These are phyloP conservation scores for Zasmidium citrigriseum DNA, from an alignment of 2,329 filamentous ascomycete species.

Conservation along the genomic window DNA sequence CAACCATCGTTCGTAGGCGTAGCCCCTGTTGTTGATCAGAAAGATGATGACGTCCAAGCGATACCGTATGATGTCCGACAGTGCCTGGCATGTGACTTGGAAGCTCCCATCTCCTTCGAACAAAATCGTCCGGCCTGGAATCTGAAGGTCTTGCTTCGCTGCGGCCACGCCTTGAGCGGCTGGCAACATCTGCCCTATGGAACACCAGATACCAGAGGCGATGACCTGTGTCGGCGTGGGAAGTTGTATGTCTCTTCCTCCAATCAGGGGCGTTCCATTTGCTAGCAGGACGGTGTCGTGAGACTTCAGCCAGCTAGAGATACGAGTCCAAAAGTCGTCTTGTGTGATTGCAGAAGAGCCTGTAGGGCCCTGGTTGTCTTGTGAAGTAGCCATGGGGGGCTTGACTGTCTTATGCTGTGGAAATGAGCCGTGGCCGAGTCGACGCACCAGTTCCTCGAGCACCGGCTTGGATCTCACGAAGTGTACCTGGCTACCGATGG, in stretches of 20 bases:
- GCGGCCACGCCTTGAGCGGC: slow-evolving; percentile 71
- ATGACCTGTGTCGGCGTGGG: slow-evolving; percentile 72
- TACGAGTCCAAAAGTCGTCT: slow-evolving; percentile 9
- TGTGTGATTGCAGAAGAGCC: slow-evolving; percentile 2
- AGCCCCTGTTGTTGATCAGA: slow-evolving; percentile 48
- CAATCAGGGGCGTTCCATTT: slow-evolving; percentile 86
- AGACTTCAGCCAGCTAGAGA: slow-evolving; percentile 5
- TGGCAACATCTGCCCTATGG: slow-evolving; percentile 66
- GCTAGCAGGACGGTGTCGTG: slow-evolving; percentile 81
- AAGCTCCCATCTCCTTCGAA: slow-evolving; percentile 45
- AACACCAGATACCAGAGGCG: slow-evolving; percentile 74
- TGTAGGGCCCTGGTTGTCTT: neutral
- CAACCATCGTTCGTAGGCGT: slow-evolving; percentile 50
- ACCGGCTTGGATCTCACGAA: slow-evolving; percentile 22
- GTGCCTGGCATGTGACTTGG: slow-evolving; percentile 60
- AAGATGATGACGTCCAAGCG: slow-evolving; percentile 42
- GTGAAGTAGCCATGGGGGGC: neutral
- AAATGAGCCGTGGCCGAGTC: too few species aligned
- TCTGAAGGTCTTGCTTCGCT: slow-evolving; percentile 63
- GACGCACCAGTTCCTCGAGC: neutral
- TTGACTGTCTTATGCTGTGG: slow-evolving; percentile 2
- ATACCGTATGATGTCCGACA: slow-evolving; percentile 61
- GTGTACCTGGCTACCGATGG: slow-evolving; percentile 34
- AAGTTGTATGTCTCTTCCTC: slow-evolving; percentile 82
- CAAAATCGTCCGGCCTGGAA: slow-evolving; percentile 49